phyloP scores from a whole-genome alignment of 192 early-diverging fungal species.

The Rhizophagus sp. region DNA sequence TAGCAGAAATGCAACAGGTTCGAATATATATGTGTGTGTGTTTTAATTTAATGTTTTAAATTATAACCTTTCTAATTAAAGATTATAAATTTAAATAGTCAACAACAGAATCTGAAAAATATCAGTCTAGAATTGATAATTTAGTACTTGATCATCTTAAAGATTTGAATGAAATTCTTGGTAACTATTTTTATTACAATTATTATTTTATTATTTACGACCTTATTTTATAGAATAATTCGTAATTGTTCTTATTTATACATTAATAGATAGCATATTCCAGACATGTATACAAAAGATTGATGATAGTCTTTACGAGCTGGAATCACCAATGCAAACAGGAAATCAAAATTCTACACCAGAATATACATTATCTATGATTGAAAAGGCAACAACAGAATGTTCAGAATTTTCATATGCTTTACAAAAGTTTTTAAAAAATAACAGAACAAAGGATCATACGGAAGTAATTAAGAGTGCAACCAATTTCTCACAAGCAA shows the following conservation, averaged over 20 bases:
- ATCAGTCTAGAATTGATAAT: slow-evolving; percentile 65
- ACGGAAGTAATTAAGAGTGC: slow-evolving; percentile 82
- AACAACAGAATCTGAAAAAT: slow-evolving; percentile 42
- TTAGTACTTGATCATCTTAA: slow-evolving; percentile 64
- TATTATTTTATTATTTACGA: background rate
- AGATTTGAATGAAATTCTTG: slow-evolving; percentile 73
- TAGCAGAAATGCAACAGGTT: slow-evolving; percentile 71
- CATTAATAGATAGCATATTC: slow-evolving; percentile 75
- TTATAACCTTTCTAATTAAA: background rate
- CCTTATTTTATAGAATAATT: slow-evolving; percentile 34
- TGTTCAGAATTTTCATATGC: slow-evolving; percentile 61
- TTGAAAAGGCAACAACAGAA: slow-evolving; percentile 78
- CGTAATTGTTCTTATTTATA: background rate
- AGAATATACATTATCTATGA: slow-evolving; percentile 88
- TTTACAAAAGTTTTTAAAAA: slow-evolving; percentile 46
- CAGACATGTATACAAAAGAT: slow-evolving; percentile 84
- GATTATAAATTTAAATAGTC: slow-evolving; percentile 9
- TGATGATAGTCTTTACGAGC: slow-evolving; percentile 86
- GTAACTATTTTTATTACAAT: slow-evolving; percentile 32
- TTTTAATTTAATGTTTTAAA: background rate
- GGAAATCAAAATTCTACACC: slow-evolving; percentile 89
- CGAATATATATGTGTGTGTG: background rate
- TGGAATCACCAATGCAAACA: slow-evolving; percentile 77
- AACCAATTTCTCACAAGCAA: slow-evolving; percentile 74
- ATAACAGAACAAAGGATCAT: slow-evolving; percentile 68